A percentile compares a stretch with the other conserved stretches of the same genome.
These are phyloP conservation scores for Scheffersomyces illinoinensis DNA, from an alignment of 1,139 yeast genomes.

Conservation along the genomic window DNA sequence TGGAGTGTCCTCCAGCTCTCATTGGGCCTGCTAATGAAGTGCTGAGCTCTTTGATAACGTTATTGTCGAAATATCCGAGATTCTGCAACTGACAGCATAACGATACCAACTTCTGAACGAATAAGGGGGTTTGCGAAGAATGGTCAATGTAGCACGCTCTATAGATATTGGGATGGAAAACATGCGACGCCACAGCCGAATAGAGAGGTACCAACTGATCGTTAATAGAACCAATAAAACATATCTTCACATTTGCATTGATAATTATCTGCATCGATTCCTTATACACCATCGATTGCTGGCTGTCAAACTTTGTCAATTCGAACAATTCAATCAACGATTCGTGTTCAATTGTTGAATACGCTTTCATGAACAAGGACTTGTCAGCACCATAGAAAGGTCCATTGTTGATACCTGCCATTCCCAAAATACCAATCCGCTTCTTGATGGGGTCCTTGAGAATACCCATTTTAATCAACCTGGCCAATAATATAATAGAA, in stretches of 20 bases:
- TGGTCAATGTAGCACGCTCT: slow-evolving; percentile 89
- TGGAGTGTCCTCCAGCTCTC: slow-evolving; percentile 94
- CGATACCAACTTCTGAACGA: slow-evolving; percentile 47
- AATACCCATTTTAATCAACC: slow-evolving; percentile 68
- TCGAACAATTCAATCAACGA: slow-evolving; percentile 84
- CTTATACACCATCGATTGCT: slow-evolving; percentile 69
- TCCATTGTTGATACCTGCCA: slow-evolving; percentile 96
- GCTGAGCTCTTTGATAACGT: slow-evolving; percentile 79
- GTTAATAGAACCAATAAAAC: slow-evolving; percentile 83
- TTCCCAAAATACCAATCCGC: slow-evolving; percentile 73
- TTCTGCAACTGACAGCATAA: slow-evolving; percentile 56
- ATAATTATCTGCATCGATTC: slow-evolving; percentile 67
- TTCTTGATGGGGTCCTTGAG: slow-evolving; percentile 50
- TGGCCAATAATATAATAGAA: slow-evolving; percentile 73
- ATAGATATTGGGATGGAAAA: slow-evolving; percentile 85
- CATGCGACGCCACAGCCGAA: slow-evolving; percentile 80
- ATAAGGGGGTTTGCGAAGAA: slow-evolving; percentile 45
- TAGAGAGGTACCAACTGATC: slow-evolving; percentile 93
- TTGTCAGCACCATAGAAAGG: slow-evolving; percentile 92
- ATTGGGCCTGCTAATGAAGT: slow-evolving; percentile 83
- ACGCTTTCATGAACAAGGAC: slow-evolving; percentile 79
- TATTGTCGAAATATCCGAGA: slow-evolving; percentile 71
- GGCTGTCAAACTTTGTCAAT: slow-evolving; percentile 72
- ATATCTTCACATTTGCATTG: slow-evolving; percentile 69
- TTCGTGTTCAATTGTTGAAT: slow-evolving; percentile 86